Base-by-base conservation (phyloP, 805 yeast species). In the Schizosaccharomyces lindneri region DNA sequence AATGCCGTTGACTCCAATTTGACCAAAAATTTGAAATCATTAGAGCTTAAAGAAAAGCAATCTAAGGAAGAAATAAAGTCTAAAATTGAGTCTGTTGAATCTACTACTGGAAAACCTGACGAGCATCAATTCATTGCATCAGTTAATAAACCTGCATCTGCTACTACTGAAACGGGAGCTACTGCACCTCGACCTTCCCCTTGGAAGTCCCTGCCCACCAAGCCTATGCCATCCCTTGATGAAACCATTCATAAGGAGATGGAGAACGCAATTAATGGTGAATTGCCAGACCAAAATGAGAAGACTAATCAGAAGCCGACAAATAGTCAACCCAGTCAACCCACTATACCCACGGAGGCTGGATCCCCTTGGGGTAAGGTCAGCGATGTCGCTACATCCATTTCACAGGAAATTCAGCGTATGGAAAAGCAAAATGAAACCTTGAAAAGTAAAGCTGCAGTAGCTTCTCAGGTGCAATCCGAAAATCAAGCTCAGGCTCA, bases 291-390 rank as follows among this genome's bases (percentile, higher is more conserved):
- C 41, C 13, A 36, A 1, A 36, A 36, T 36, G 41, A 36, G 41
- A 36, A 36, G 41, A 13, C 15, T 3, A 36, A 5, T 13, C 51
- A 46, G 24, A n/a, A 24, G 27, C 27, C 51, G 4, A 4, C 24
- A 9, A 46, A n/a, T 27, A 19, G 3, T 46, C 51, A 29, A 21
- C 57, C 31, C 32, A 6, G 19, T 46, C 51, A 29, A 21, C 57
- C 31, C 32, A 6, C 39, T n/a, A 9, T 19, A 13, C 57, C 57
- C 27, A 15, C 36, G n/a, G 19, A 51, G 27, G 27, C 36, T 13
- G 57, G 57, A 9, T 51, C 57, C 6, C 57, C 57, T 29, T 51
- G 57, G 57, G 57, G 29, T 51, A 51, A 51, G 36, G 57, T 51
- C 5, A 29, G 5, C 6, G 57, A 51, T 21, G 36, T 29, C 2